A percentile compares a stretch with the other conserved stretches of the same genome.
Conservation (phyloP, 2,329 filamentous ascomycete genomes). For the Cadophora gregata region DNA sequence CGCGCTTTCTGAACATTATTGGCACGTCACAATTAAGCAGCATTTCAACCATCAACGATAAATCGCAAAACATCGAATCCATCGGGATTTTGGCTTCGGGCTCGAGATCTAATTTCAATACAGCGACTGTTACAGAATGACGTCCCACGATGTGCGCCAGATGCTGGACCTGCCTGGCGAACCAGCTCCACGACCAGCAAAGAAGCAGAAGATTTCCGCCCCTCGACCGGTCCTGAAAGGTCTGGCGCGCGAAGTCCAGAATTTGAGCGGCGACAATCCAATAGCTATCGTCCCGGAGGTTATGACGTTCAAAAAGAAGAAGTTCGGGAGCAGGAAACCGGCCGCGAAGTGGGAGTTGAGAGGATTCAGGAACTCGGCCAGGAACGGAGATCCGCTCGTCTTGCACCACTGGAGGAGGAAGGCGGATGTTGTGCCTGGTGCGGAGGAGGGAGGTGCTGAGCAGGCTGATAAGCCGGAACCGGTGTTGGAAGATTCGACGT, state of each 20-base stretch:
- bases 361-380: constrained; percentile 79
- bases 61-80: constrained; percentile 2
- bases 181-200: constrained; percentile 65
- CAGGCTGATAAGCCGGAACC: constrained; percentile 47
- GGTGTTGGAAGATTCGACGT: constrained; percentile 64
- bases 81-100: constrained; percentile 1
- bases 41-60: constrained; percentile 12
- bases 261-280: constrained; percentile 68
- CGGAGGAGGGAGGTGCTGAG: constrained; percentile 48
- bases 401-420: constrained; percentile 83
- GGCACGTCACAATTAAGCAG: not conserved
- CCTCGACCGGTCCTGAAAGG: constrained; percentile 67
- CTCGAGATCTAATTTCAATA: not conserved
- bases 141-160: constrained; percentile 83
- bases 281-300: constrained; percentile 69
- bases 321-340: constrained; percentile 60
- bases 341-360: constrained; percentile 69
- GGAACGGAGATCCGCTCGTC: constrained; percentile 68
- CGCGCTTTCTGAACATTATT: constrained; percentile 15
- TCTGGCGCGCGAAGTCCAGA: constrained; percentile 69
- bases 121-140: constrained; percentile 56
- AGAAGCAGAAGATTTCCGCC: constrained; percentile 74
- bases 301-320: constrained; percentile 63
- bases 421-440: constrained; percentile 51
- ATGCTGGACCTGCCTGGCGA: constrained; percentile 79